Percentiles rank a stretch among this genome's conserved stretches.
Conservation (phyloP, 441 rosid species). For the Brassica balearica region DNA sequence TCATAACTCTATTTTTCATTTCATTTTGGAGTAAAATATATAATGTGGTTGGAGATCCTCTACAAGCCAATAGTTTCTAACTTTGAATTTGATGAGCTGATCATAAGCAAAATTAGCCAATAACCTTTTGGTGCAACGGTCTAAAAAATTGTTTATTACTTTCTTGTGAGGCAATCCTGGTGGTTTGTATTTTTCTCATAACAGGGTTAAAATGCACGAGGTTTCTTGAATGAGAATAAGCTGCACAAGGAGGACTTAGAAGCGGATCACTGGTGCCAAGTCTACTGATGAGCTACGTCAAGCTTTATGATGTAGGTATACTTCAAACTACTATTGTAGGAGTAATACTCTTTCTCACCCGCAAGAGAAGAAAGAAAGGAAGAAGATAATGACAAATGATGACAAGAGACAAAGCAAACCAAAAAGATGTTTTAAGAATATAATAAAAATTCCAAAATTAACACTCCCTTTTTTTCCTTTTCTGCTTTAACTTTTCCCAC, state of each 20-base stretch:
- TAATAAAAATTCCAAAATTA: slow-evolving; percentile 27
- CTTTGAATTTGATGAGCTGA: neutral
- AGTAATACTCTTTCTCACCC: neutral
- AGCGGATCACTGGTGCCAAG: neutral
- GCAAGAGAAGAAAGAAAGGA: neutral
- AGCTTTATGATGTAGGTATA: neutral
- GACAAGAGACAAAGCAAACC: slow-evolving; percentile 30
- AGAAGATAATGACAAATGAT: slow-evolving; percentile 19
- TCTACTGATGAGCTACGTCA: neutral
- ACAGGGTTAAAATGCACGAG: neutral
- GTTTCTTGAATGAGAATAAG: slow-evolving; percentile 5
- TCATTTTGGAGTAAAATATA: too few species aligned
- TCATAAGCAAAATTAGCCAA: neutral
- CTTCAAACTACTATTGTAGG: neutral
- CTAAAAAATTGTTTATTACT: neutral
- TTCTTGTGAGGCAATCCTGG: neutral
- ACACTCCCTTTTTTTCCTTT: slow-evolving; percentile 27
- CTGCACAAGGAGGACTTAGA: neutral
- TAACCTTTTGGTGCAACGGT: neutral
- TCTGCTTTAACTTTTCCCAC: slow-evolving; percentile 45
- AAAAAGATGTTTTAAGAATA: neutral
- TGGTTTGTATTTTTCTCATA: neutral
- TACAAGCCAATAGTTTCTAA: neutral
- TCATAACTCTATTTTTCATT: too few species aligned
- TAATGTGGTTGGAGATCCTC: too few species aligned